These are phyloP conservation scores for Pythium biforme DNA, from an alignment of 352 stramenopile genomes.

Conservation along the genomic window DNA sequence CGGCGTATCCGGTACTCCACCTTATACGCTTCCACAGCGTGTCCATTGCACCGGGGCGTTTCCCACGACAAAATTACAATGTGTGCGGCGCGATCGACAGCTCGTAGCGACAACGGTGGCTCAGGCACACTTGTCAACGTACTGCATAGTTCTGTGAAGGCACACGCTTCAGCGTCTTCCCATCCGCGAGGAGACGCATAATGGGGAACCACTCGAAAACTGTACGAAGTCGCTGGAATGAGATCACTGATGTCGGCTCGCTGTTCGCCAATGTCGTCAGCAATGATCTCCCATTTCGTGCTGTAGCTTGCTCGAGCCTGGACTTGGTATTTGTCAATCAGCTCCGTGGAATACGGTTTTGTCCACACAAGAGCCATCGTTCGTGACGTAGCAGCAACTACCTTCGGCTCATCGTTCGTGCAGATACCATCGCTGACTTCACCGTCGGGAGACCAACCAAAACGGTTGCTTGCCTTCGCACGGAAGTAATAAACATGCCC, in stretches of 20 bases:
- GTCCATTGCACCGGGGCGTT: slow-evolving; percentile 52
- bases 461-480: slow-evolving; percentile 40
- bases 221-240: slow-evolving; percentile 44
- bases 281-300: slow-evolving; percentile 35
- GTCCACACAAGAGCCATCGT: slow-evolving; percentile 49
- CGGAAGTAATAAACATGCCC: slow-evolving; percentile 56
- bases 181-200: slow-evolving; percentile 32
- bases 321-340: slow-evolving; percentile 52
- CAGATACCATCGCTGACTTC: slow-evolving; percentile 50
- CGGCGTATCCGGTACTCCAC: slow-evolving; percentile 16
- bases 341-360: slow-evolving; percentile 47
- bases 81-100: slow-evolving; percentile 38
- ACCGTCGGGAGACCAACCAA: slow-evolving; percentile 50
- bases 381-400: slow-evolving; percentile 29
- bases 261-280: slow-evolving; percentile 25
- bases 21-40: slow-evolving; percentile 30
- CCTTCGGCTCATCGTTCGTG: slow-evolving; percentile 50
- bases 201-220: slow-evolving; percentile 52
- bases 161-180: slow-evolving; percentile 34
- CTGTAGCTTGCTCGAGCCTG: slow-evolving; percentile 36
- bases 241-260: slow-evolving; percentile 29
- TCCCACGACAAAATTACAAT: slow-evolving; percentile 42
- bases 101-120: slow-evolving; percentile 27
- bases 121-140: slow-evolving; percentile 39
- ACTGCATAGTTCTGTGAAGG: slow-evolving; percentile 30